Percentiles rank a stretch among this genome's conserved stretches.
phyloP scores from a whole-genome alignment of 257 asterid genomes.

The Gynochthodes officinalis region DNA sequence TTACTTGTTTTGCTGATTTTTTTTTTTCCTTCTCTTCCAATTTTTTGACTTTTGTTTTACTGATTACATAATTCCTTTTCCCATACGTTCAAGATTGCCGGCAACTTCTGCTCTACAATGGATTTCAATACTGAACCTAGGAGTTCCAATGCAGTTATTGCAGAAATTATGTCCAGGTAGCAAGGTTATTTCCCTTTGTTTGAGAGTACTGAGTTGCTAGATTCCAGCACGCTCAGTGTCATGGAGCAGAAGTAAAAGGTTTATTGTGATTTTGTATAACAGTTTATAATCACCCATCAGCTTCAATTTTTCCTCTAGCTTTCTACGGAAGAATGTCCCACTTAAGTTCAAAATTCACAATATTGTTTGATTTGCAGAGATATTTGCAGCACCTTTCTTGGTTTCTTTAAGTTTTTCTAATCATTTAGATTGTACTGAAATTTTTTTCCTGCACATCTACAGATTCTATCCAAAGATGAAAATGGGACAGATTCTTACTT shows the following conservation, averaged over 20 bases:
- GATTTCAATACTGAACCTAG: constrained; percentile 46
- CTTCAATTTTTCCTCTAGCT: background rate
- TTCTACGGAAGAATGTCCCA: background rate
- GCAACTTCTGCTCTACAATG: constrained; percentile 44
- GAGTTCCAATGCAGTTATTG: constrained; percentile 40
- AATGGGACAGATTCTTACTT: constrained; percentile 62
- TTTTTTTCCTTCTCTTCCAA: background rate
- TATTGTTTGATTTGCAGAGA: background rate
- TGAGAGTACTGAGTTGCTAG: background rate
- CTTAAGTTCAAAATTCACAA: background rate
- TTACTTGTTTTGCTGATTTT: constrained; percentile 13
- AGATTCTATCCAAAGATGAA: constrained; percentile 81
- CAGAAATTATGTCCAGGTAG: constrained; percentile 73
- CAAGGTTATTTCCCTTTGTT: constrained; percentile 13
- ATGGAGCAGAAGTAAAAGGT: background rate
- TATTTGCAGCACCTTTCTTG: background rate
- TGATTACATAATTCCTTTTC: constrained; percentile 13
- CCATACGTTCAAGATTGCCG: constrained; percentile 39
- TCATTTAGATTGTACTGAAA: background rate
- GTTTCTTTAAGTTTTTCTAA: background rate
- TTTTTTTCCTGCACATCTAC: constrained; percentile 18
- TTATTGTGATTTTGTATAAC: background rate
- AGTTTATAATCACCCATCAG: background rate
- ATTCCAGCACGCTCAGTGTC: background rate
- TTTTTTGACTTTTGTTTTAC: constrained; percentile 9